A percentile compares a stretch with the other conserved stretches of the same genome.
Evolutionary conservation across 2,329 filamentous ascomycete genomes (phyloP).

Genomic region (Verticillium nonalfalfae): DNA sequence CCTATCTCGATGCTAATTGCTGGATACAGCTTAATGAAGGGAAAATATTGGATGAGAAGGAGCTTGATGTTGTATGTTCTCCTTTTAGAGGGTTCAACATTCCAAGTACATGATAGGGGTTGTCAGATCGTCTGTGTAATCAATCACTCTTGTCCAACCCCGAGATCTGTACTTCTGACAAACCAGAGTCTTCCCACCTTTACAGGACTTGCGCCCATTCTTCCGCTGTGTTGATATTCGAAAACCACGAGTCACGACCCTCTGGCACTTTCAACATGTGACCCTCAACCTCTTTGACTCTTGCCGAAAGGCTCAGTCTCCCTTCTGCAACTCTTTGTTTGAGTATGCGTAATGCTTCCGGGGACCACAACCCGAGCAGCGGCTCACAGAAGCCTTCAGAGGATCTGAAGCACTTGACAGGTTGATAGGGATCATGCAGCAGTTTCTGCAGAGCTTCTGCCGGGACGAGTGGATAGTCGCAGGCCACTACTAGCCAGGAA

Average conservation of each 20-base stretch:
- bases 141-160: too few relatives aligned
- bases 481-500: constrained; percentile 24
- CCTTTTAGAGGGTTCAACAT: too few relatives aligned
- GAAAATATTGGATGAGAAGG: not conserved
- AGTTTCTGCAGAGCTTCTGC: constrained; percentile 18
- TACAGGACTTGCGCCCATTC: constrained; percentile 4
- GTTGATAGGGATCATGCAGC: constrained; percentile 12
- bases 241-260: constrained; percentile 6
- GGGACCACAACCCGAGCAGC: constrained; percentile 26
- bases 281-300: too few relatives aligned
- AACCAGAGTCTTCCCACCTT: constrained; percentile 1
- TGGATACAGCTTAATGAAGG: not conserved
- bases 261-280: not conserved
- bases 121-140: not conserved
- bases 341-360: constrained; percentile 18
- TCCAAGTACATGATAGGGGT: too few relatives aligned
- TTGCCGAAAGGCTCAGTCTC: too few relatives aligned
- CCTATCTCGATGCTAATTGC: not conserved
- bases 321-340: constrained; percentile 1
- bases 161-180: not conserved
- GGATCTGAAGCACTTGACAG: constrained; percentile 27
- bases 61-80: not conserved
- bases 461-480: constrained; percentile 24
- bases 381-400: constrained; percentile 22
- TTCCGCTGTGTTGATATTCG: constrained; percentile 6